phyloP scores from a whole-genome alignment of 106 monocot genomes.

The Iris macrosiphon region DNA sequence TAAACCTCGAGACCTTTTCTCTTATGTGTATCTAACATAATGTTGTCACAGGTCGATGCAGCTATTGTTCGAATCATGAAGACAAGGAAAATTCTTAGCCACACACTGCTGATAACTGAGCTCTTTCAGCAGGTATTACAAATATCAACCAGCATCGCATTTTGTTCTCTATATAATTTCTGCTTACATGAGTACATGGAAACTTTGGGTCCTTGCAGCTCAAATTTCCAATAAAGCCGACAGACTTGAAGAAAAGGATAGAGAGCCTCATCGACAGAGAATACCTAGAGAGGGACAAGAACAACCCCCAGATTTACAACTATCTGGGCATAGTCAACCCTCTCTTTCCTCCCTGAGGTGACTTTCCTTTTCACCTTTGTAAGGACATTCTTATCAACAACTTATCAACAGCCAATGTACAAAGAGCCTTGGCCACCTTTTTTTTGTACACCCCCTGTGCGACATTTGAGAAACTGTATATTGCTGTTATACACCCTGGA shows the following conservation, averaged over 20 bases:
- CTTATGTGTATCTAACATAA: too few species aligned
- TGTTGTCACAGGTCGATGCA: constrained; percentile 75
- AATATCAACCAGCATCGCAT: constrained; percentile 1
- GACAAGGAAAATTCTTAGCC: constrained; percentile 97
- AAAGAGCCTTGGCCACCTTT: too few species aligned
- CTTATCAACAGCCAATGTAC: not conserved
- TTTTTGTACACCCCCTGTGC: too few species aligned
- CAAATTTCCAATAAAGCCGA: constrained; percentile 97
- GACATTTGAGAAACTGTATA: too few species aligned
- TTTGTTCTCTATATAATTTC: not conserved
- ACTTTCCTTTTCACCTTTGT: too few species aligned
- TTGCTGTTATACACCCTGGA: too few species aligned
- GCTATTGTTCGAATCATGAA: constrained; percentile 99
- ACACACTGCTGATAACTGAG: constrained; percentile 98
- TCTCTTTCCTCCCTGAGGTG: not conserved
- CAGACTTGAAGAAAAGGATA: constrained; percentile 96
- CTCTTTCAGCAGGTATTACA: constrained; percentile 92
- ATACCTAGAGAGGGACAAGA: constrained; percentile 93
- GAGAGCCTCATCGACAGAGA: constrained; percentile 99
- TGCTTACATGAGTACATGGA: not conserved
- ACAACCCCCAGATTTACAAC: constrained; percentile 96
- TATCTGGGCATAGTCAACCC: constrained; percentile 85
- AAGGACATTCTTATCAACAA: not conserved
- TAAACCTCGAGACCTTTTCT: too few species aligned
- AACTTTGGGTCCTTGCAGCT: constrained; percentile 43